phyloP scores from a whole-genome alignment of 352 stramenopile species.

The Phytophthora tentaculata region DNA sequence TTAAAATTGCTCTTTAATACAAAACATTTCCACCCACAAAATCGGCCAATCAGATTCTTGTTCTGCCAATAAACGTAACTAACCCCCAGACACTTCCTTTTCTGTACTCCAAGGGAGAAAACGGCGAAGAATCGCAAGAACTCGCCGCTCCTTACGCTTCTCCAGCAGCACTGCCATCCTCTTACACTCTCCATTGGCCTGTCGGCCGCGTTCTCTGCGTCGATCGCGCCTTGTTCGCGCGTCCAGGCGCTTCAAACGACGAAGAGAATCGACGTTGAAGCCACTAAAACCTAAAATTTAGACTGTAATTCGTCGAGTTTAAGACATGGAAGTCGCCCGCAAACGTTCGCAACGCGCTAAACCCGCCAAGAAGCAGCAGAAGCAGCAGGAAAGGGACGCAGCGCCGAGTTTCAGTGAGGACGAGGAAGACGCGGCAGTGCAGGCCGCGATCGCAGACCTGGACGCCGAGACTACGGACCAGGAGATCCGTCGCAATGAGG shows the following conservation, averaged over 20 bases:
- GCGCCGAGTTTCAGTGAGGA: conserved; percentile 9
- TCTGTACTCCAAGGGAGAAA: conserved; percentile 25
- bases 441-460: conserved; percentile 22
- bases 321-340: conserved; percentile 32
- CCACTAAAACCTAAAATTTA: conserved; percentile 29
- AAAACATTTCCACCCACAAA: neutral
- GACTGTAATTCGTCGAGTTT: conserved; percentile 4
- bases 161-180: neutral
- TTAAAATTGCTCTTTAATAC: neutral
- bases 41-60: conserved; percentile 22
- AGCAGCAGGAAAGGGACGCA: conserved; percentile 10
- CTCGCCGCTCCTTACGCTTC: neutral
- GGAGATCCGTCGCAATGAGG: conserved; percentile 69
- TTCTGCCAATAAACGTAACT: conserved; percentile 20
- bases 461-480: conserved; percentile 24
- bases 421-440: conserved; percentile 10
- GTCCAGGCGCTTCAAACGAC: conserved; percentile 19
- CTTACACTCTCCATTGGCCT: neutral
- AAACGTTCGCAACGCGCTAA: conserved; percentile 20
- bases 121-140: conserved; percentile 25
- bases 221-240: conserved; percentile 6
- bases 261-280: conserved; percentile 31
- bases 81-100: conserved; percentile 12
- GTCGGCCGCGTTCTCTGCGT: conserved; percentile 6
- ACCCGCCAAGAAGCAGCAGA: conserved; percentile 6